Base-by-base conservation (phyloP, 352 stramenopile species). In the Globisporangium yorkense region DNA sequence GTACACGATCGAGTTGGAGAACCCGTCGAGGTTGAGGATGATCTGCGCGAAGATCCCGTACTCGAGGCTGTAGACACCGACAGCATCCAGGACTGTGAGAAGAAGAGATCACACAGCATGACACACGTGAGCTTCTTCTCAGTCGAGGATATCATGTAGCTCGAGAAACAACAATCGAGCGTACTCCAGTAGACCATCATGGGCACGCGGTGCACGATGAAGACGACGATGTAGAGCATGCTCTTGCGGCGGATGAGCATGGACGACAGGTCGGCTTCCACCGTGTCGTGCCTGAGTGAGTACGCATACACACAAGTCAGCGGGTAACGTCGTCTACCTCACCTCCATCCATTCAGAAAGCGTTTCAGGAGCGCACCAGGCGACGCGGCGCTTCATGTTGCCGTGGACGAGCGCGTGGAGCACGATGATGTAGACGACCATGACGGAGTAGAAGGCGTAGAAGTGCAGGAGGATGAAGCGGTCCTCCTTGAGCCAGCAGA, bases 1-100 rank as follows among this genome's bases (percentile, higher is more conserved):
- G 59, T 88, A 89, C 20, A 92, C 72, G 37, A 92, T 78, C 5
- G 79, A 73, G 59, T 88, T 89, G 24, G 75, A 87, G 50, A 92
- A 79, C 0, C 79, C 81, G 29, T 88, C 82, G 40, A 92, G 57
- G 56, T 89, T 75, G 45, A 87, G 63, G 18, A 89, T 71, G 39
- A 87, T 70, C 49, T 88, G 77, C 44, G 77, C 77, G 20, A 66
- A 57, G 41, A 91, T 57, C 0, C 69, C 79, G 31, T 81, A 44
- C 45, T 56, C 61, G 39, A 85, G 66, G 51, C 48, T 77, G 18
- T 73, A 54, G 16, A 84, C 51, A 3, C 63, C 62, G 12, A 66
- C 24, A 33, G 54, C 64, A 56, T 86, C 74, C 31, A 87, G 63
- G 13, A 81, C 74, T 82, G 54, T 27, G 16, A 16, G 33, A 16